Evolutionary conservation across 2,329 filamentous ascomycete genomes (phyloP).

Genomic region (Monilinia fructigena): DNA sequence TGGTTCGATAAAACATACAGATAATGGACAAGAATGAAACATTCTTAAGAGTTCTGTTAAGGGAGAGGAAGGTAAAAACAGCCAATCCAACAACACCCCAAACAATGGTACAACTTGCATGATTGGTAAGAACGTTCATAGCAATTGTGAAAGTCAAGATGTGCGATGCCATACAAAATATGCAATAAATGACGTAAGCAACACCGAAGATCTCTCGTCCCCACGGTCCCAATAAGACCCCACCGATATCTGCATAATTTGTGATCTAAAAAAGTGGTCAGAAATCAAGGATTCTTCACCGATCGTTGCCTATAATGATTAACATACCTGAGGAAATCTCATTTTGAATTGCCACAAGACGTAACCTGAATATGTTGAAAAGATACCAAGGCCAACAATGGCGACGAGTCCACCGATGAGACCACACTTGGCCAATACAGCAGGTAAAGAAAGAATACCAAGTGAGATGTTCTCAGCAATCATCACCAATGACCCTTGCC

Average conservation of each 20-base stretch:
- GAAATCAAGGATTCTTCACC: neutral
- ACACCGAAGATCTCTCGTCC: constrained; percentile 50
- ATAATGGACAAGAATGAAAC: constrained; percentile 54
- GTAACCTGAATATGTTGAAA: constrained; percentile 61
- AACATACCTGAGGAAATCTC: constrained; percentile 49
- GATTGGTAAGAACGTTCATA: constrained; percentile 55
- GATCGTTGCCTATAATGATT: neutral
- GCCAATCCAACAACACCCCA: constrained; percentile 52
- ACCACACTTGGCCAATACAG: constrained; percentile 23
- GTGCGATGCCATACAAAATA: constrained; percentile 62
- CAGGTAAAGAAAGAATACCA: constrained; percentile 26
- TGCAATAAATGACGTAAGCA: constrained; percentile 53
- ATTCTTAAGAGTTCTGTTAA: constrained; percentile 56
- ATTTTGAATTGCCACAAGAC: constrained; percentile 60
- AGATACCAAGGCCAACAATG: constrained; percentile 51
- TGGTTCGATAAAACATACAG: constrained; percentile 42
- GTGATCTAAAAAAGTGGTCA: constrained; percentile 1
- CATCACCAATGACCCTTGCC: constrained; percentile 22
- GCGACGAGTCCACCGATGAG: constrained; percentile 45
- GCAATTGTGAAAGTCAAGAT: constrained; percentile 58
- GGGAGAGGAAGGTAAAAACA: constrained; percentile 50
- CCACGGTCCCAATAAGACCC: constrained; percentile 48
- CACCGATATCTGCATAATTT: constrained; percentile 58
- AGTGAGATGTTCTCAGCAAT: constrained; percentile 27
- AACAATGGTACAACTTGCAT: constrained; percentile 55